These are phyloP conservation scores for Aspergillus ostianus DNA, from an alignment of 495 filamentous ascomycete species.

Conservation along the genomic window DNA sequence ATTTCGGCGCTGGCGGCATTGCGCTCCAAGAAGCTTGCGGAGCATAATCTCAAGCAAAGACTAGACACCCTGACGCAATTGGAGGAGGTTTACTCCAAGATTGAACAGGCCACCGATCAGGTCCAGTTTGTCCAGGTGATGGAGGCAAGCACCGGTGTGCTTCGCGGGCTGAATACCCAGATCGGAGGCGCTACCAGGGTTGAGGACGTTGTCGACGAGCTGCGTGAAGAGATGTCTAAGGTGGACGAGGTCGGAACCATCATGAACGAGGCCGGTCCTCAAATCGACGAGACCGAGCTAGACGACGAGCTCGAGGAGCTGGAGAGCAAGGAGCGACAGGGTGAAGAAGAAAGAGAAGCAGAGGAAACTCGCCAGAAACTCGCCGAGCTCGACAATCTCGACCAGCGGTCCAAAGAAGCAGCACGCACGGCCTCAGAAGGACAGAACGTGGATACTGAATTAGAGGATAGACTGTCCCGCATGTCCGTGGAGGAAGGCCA, in stretches of 20 bases:
- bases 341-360: slow-evolving; percentile 50
- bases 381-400: slow-evolving; percentile 42
- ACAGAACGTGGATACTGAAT: slow-evolving; percentile 28
- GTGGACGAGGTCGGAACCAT: slow-evolving; percentile 80
- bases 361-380: slow-evolving; percentile 45
- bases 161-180: slow-evolving; percentile 69
- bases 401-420: slow-evolving; percentile 35
- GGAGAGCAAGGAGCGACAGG: slow-evolving; percentile 62
- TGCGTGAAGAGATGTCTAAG: slow-evolving; percentile 77
- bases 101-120: slow-evolving; percentile 83
- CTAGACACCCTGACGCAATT: slow-evolving; percentile 72
- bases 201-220: slow-evolving; percentile 66
- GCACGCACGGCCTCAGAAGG: slow-evolving; percentile 26
- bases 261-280: slow-evolving; percentile 59
- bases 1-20: slow-evolving; percentile 71
- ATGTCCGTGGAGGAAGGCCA: slow-evolving; percentile 44
- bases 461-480: slow-evolving; percentile 41
- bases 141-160: slow-evolving; percentile 68
- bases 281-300: slow-evolving; percentile 78
- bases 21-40: slow-evolving; percentile 77
- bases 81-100: slow-evolving; percentile 73
- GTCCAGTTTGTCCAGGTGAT: slow-evolving; percentile 77
- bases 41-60: slow-evolving; percentile 65
- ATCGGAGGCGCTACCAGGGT: slow-evolving; percentile 76
- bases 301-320: slow-evolving; percentile 84